Base-by-base conservation (phyloP, 495 filamentous ascomycete species). In the Aspergillus olivimuriae region DNA sequence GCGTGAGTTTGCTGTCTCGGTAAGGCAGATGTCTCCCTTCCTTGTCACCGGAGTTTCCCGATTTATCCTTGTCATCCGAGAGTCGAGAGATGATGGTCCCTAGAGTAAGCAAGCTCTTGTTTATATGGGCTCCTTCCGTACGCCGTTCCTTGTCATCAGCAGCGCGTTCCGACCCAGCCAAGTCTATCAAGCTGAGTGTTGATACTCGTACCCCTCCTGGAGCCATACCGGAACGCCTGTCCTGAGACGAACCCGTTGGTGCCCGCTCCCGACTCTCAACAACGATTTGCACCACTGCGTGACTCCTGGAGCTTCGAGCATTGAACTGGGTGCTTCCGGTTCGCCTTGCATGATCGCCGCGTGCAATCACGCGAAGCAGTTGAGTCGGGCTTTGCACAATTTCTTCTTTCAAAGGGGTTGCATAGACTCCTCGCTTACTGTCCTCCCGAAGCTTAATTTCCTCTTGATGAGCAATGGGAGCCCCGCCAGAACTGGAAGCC, bases 381-480 rank as follows among this genome's bases (percentile, higher is more conserved):
- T 98, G 92, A 1, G 91, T 96, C 10, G 92, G 92, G 55, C 88
- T 95, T 58, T 97, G 94, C 17, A 98, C 92, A 55, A 98, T 98
- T 58, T 98, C 92, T 65, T 98, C 92, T 59, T 95, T 97, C 51
- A 98, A 64, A 24, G 92, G 92, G 31, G 82, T 95, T 3, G 92
- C 92, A 68, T 97, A 97, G 3, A 98, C 92, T 10, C 94, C 94
- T 37, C 92, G 75, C 63, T 96, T 97, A 65, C 83, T 86, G 61
- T 98, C 92, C 62, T 98, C 92, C 22, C 92, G 81, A 17, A 98
- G 68, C 64, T 97, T 96, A 62, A 98, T 97, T 55, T 98, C 92
- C 53, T 97, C 92, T 41, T 80, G 80, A 41, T 70, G 73, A 11
- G 66, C 56, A 16, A 65, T 63, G 1, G 73, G 67, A 30, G 66